Percentiles rank a stretch among this genome's conserved stretches.
Conservation (phyloP, 768 basidiomycete genomes). For the Daedalea quercina region DNA sequence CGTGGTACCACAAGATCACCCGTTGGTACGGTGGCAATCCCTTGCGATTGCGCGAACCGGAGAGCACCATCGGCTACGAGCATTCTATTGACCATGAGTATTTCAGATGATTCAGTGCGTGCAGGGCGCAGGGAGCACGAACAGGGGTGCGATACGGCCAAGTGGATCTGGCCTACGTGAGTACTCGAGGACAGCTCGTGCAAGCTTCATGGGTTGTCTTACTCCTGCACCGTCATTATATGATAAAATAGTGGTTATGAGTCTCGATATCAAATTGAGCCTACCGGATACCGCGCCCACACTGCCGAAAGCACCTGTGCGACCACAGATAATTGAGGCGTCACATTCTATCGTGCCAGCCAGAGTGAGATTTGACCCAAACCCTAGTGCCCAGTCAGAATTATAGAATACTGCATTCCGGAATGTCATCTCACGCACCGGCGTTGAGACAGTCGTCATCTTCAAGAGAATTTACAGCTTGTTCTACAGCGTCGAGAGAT, state of each 20-base stretch:
- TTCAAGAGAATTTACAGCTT: conserved; percentile 54
- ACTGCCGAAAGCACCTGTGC: conserved; percentile 52
- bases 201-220: conserved; percentile 62
- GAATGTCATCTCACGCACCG: conserved; percentile 32
- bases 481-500: conserved; percentile 42
- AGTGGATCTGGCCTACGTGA: conserved; percentile 40
- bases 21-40: conserved; percentile 30
- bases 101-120: not conserved
- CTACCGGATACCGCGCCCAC: conserved; percentile 68
- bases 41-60: conserved; percentile 37
- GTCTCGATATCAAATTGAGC: not conserved
- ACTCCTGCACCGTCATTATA: conserved; percentile 36
- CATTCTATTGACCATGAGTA: conserved; percentile 30
- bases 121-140: conserved; percentile 14
- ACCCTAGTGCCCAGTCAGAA: conserved; percentile 35
- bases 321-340: conserved; percentile 62
- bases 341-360: conserved; percentile 80
- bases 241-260: not conserved
- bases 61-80: conserved; percentile 58
- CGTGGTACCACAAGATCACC: conserved; percentile 43
- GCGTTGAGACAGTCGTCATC: conserved; percentile 67
- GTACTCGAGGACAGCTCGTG: conserved; percentile 49
- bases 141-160: conserved; percentile 70
- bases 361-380: conserved; percentile 72
- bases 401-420: not conserved